Percentiles rank a stretch among this genome's conserved stretches.
Conservation (phyloP, 2,329 filamentous ascomycete genomes). For the Ascochyta lentis region DNA sequence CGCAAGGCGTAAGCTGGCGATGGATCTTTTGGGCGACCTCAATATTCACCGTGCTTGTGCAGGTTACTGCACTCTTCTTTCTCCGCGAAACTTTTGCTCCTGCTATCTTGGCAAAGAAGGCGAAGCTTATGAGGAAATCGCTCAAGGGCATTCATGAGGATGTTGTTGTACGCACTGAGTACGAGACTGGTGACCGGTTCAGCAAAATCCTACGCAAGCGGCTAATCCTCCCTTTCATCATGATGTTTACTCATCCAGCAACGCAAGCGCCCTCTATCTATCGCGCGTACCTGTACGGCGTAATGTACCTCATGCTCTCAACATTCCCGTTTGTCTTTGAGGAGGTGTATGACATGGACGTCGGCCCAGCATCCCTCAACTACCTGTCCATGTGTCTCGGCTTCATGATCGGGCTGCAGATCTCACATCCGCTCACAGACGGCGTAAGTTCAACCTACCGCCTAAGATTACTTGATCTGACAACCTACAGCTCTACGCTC, state of each 20-base stretch:
- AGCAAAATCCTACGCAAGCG: conserved; percentile 38
- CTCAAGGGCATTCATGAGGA: conserved; percentile 41
- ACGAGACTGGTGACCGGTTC: conserved; percentile 42
- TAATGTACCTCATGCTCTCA: conserved; percentile 69
- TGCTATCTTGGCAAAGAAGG: conserved; percentile 54
- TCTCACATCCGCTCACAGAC: conserved; percentile 57
- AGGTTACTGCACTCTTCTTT: conserved; percentile 65
- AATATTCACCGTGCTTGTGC: conserved; percentile 66
- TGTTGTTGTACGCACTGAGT: conserved; percentile 45
- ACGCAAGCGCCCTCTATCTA: conserved; percentile 64
- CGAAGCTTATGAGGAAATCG: conserved; percentile 53
- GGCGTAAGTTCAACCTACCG: conserved; percentile 21
- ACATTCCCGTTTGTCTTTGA: conserved; percentile 67
- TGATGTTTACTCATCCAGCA: conserved; percentile 65
- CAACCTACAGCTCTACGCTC: conserved; percentile 29
- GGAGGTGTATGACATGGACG: conserved; percentile 60
- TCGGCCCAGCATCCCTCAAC: conserved; percentile 66
- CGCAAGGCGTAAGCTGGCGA: conserved; percentile 60
- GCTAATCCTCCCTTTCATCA: conserved; percentile 51
- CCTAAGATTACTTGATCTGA: background rate
- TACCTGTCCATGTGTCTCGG: conserved; percentile 68
- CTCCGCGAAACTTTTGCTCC: conserved; percentile 59
- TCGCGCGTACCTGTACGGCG: conserved; percentile 64
- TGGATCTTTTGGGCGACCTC: conserved; percentile 75
- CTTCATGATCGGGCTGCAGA: conserved; percentile 57